Evolutionary conservation across 2,329 filamentous ascomycete species (phyloP), one percentile per base, ranked within the genome.

Genomic region (Sordariomycetes sp.): DNA sequence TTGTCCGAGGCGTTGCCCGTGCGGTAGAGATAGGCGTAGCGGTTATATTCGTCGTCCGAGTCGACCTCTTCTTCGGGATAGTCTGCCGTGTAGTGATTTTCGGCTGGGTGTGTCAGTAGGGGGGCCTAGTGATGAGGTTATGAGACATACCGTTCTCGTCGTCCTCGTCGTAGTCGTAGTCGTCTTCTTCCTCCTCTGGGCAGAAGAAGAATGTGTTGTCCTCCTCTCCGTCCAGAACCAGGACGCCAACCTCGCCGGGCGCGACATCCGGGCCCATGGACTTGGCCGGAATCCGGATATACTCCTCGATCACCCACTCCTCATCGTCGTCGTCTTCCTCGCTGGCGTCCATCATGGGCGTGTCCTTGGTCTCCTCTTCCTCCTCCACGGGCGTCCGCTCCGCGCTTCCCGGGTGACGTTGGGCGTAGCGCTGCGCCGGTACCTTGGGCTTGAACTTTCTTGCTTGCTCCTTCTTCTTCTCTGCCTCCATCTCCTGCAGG

Each of bases 1-100:
- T 67, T 55, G 42, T 74, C 70, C 3, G 71, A 73, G 8, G 67
- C 68, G 34, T 73, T 70, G 17, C 55, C 56, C 15, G 61, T 72
- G 28, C 66, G 63, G 47, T 69, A 78, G 21, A 61, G 55, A 48
- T 79, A 79, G 2, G 72, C 52, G 35, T 74, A 67, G 8, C 64
- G 61, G 28, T 65, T 71, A 40, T 67, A 62, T 38, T 64, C 61
- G 34, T 64, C 59, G 45, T 86, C 82, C 12, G 75, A 79, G 29
- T 75, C 79, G 11, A 86, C 69, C 51, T 88, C 83, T 35, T 88
- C 82, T 41, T 88, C 83, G 1, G 83, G 83, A 45, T 88, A 88
- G 51, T 88, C 83, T 35, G 82, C 79, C 4, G 78, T 76, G 49
- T 87, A 86, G 55, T 86, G 79, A 47, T 86, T 81, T 51, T 88